Percentiles rank a stretch among this genome's conserved stretches.
Conservation (phyloP, 305 asterid species). For the Solanum hybrid region DNA sequence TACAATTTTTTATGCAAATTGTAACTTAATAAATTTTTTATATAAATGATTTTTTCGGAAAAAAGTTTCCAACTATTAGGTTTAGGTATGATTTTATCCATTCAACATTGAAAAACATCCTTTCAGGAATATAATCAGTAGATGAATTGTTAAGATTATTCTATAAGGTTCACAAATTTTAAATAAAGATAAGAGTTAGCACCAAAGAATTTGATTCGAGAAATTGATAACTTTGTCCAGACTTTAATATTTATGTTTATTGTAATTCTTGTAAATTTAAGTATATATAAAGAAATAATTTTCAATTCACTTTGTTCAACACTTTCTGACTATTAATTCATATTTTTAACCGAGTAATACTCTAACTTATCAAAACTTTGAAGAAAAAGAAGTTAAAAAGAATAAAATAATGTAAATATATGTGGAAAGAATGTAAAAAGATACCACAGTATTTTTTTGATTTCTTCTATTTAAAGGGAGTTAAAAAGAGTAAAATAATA, state of each 20-base stretch:
- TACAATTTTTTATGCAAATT: neutral
- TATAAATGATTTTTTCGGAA: neutral
- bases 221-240: neutral
- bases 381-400: neutral
- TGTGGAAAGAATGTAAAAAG: neutral
- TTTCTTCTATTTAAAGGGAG: too few species aligned
- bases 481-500: too few species aligned
- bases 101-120: neutral
- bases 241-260: neutral
- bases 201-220: neutral
- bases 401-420: too few species aligned
- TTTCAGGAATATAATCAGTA: neutral
- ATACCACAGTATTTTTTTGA: too few species aligned
- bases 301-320: neutral
- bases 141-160: neutral
- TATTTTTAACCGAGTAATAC: too few species aligned
- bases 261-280: neutral
- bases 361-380: neutral
- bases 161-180: too few species aligned
- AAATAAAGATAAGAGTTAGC: neutral
- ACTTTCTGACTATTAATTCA: too few species aligned
- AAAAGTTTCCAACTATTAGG: neutral
- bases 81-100: neutral
- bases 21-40: too few species aligned
- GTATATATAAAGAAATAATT: too few species aligned